Conservation (phyloP, 1,284 basidiomycete species). For the Rhodotorula sp. region DNA sequence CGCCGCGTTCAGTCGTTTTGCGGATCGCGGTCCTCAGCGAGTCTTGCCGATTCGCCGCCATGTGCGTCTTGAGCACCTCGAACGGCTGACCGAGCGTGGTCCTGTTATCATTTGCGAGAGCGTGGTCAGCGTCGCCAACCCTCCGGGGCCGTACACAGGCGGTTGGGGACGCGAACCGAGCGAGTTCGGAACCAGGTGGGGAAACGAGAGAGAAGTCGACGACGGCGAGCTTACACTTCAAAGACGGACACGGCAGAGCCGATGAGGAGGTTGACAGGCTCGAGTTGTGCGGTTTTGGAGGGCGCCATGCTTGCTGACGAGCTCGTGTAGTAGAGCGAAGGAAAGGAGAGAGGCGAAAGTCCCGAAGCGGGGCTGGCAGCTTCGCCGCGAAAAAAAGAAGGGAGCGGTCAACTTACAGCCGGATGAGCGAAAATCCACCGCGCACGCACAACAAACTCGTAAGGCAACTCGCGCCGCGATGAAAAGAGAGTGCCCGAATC, state of each 20-base stretch:
- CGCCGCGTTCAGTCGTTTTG: constrained; percentile 58
- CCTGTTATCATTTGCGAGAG: background rate
- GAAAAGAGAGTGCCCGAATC: no score
- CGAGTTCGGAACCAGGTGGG: background rate
- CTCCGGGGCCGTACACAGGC: background rate
- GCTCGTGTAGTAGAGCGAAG: background rate
- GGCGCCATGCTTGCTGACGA: background rate
- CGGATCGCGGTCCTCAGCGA: constrained; percentile 18
- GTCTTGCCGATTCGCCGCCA: constrained; percentile 28
- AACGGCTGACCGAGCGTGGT: constrained; percentile 31
- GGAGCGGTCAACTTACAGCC: no score
- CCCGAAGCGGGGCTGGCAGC: background rate
- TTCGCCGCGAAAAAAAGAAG: no score
- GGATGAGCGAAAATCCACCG: no score
- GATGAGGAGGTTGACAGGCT: constrained; percentile 24
- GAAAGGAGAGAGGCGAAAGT: background rate
- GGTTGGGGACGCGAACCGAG: background rate
- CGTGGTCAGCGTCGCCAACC: no score
- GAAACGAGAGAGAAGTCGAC: background rate
- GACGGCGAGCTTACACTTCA: constrained; percentile 22
- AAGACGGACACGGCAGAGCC: constrained; percentile 32
- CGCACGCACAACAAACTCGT: no score
- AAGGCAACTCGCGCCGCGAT: no score
- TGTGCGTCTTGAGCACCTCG: constrained; percentile 40
- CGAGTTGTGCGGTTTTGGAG: background rate